Evolutionary conservation across 352 stramenopile genomes (phyloP), one percentile per base, ranked within the genome.

Genomic region (Globisporangium camurandrum): DNA sequence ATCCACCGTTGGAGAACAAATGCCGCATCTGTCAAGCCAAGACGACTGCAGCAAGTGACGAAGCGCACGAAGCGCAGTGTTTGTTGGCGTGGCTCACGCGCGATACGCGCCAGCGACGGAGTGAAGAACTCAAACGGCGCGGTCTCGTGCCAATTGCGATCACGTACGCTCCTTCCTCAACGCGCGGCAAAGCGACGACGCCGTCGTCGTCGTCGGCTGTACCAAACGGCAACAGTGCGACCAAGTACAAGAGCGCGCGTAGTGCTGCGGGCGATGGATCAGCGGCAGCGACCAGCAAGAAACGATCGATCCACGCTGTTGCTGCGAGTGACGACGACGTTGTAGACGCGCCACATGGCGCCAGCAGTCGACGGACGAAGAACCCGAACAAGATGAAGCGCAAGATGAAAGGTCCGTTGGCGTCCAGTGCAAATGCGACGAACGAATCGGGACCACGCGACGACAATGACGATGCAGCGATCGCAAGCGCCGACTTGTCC

Each of bases 1-100:
- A 73, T 39, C 63, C 70, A 10, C 5, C 30, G 0, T 46, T 42
- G 3, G 57, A 60, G 7, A 76, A 62, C 5, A 80, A 80, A 41
- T 92, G 81, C 46, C 69, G 70, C 6, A 74, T 83, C 34, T 92
- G 81, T 47, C 36, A 59, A 16, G 64, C 22, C 36, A 88, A 88
- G 54, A 51, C 80, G 4, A 69, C 53, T 1, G 20, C 60, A 5
- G 42, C 61, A 7, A 67, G 66, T 4, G 64, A 75, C 47, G 65
- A 73, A 0, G 55, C 49, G 24, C 80, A 92, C 50, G 76, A 88
- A 51, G 69, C 61, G 11, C 59, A 84, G 55, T 92, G 80, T 46
- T 19, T 89, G 9, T 49, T 92, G 2, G 59, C 52, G 4, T 86
- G 71, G 73, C 56, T 89, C 22, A 62, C 71, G 1, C 69, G 67